Conservation (phyloP, 2,329 filamentous ascomycete genomes). For the Ophiostoma quercus region DNA sequence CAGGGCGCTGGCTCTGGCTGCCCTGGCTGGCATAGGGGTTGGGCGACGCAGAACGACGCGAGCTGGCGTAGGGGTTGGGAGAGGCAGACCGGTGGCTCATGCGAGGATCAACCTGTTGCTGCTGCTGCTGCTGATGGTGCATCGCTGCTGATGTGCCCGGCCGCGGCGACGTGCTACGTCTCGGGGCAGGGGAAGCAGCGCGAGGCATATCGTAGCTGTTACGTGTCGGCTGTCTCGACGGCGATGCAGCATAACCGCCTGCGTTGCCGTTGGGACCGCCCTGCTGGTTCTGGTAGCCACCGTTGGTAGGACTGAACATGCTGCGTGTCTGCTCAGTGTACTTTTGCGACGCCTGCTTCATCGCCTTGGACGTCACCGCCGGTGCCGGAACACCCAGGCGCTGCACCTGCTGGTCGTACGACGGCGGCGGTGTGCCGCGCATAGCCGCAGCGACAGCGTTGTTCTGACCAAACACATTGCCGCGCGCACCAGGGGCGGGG, state of each 20-base stretch:
- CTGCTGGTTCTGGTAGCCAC: conserved; percentile 21
- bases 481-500: conserved; percentile 55
- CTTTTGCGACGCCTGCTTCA: conserved; percentile 91
- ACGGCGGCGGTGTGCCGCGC: conserved; percentile 76
- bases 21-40: conserved; percentile 50
- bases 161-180: conserved; percentile 58
- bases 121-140: conserved; percentile 21
- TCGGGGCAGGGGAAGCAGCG: conserved; percentile 63
- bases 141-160: conserved; percentile 45
- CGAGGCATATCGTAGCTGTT: conserved; percentile 52
- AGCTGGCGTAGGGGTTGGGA: conserved; percentile 57
- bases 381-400: conserved; percentile 83
- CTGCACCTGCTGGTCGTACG: conserved; percentile 73
- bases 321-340: conserved; percentile 77
- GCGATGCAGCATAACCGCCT: conserved; percentile 31
- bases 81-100: conserved; percentile 33
- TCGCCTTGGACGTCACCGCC: conserved; percentile 85
- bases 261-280: neutral
- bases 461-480: conserved; percentile 33
- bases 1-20: conserved; percentile 27
- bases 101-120: conserved; percentile 35
- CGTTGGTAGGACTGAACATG: conserved; percentile 54
- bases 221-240: conserved; percentile 53
- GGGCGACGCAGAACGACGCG: conserved; percentile 38
- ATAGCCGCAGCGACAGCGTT: conserved; percentile 50